phyloP scores from a whole-genome alignment of 306 rosid species.

The Hippophae tibetana region DNA sequence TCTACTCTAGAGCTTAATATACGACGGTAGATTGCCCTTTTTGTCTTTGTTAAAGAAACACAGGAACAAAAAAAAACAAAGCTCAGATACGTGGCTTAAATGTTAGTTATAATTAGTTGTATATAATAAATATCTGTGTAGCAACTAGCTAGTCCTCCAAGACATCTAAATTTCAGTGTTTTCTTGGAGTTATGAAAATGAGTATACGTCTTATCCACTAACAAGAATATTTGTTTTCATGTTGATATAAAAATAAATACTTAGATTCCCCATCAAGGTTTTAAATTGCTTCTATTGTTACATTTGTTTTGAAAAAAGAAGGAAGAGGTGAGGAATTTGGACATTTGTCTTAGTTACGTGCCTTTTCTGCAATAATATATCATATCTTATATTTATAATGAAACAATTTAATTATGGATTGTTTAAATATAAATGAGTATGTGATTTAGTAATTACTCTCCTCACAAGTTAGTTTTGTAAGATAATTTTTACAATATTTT shows the following conservation, averaged over 20 bases:
- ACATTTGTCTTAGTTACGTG: not conserved
- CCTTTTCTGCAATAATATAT: no score
- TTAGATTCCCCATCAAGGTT: constrained; percentile 34
- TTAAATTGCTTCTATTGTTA: not conserved
- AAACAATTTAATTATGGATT: no score
- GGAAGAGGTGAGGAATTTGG: not conserved
- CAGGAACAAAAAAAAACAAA: constrained; percentile 23
- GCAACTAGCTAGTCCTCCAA: constrained; percentile 30
- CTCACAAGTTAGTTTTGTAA: no score
- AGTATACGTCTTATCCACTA: constrained; percentile 31
- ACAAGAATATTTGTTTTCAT: constrained; percentile 40
- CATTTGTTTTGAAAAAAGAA: not conserved
- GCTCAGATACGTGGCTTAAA: constrained; percentile 7
- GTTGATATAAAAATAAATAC: constrained; percentile 17
- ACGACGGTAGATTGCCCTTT: constrained; percentile 32
- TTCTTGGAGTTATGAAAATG: constrained; percentile 54
- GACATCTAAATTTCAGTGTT: constrained; percentile 67
- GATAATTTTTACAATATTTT: no score
- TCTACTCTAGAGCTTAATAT: constrained; percentile 10
- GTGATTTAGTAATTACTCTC: no score
- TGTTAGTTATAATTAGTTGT: constrained; percentile 25
- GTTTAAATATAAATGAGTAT: no score
- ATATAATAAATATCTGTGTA: constrained; percentile 3
- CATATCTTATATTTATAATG: no score
- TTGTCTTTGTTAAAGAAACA: constrained; percentile 31